Base-by-base conservation (phyloP, 768 basidiomycete species). In the Aureoboletus auriporus region DNA sequence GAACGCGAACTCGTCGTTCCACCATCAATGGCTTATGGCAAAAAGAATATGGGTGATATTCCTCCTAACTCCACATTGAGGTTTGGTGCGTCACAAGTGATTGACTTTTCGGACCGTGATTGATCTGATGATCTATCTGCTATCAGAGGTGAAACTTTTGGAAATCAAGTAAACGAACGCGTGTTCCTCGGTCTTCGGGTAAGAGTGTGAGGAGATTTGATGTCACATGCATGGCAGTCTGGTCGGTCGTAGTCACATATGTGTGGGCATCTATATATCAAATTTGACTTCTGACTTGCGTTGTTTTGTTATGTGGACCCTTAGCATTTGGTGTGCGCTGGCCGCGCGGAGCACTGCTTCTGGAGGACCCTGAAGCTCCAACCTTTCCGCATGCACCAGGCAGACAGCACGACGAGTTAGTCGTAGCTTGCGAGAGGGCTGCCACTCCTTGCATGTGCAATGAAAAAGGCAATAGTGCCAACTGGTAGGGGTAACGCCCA, bases 1-100 rank as follows among this genome's bases (percentile, higher is more conserved):
- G 93, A 97, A 69, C 82, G 95, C 43, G 70, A 82, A 49, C 73
- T 98, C 55, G 82, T 76, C 37, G 76, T 93, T 42, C 91, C 90
- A 38, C 71, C 87, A 12, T 60, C 73, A 27, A 75, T 89, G 73
- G 86, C 66, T 16, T 89, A 88, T 53, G 95, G 94, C 38, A 77
- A 71, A 54, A 74, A 71, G 60, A 83, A 84, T 60, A 69, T 69
- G 6, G 53, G 52, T 3, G 76, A 65, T 9, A 93, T 95, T 47
- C 93, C 93, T 44, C 60, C 81, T 35, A 88, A 87, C 67, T 83
- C 93, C 6, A 92, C 87, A 13, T 75, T 95, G 44, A 74, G 72
- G 52, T 95, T 95, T 61, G 93, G 88, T 89, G 57, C 53, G 84
- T 71, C 14, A 26, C 34, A 39, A 35, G 29, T 10, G 42, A 52